These are phyloP conservation scores for Xylariaceae sp. DNA, from an alignment of 2,329 filamentous ascomycete genomes.

Conservation along the genomic window DNA sequence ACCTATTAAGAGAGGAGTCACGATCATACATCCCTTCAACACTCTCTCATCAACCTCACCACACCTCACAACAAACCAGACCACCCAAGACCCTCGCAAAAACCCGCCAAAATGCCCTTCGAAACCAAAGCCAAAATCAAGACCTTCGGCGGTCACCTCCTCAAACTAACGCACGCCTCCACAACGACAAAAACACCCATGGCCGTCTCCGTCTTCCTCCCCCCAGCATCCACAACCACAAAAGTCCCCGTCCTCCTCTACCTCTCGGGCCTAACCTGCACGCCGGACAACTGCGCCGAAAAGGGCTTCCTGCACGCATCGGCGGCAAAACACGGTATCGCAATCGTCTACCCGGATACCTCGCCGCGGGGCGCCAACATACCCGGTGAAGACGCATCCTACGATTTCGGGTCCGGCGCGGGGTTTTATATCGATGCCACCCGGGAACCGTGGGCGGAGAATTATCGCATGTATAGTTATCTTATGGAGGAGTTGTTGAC, in stretches of 20 bases:
- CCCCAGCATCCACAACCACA: no score
- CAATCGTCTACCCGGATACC: constrained; percentile 93
- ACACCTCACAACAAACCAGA: background rate
- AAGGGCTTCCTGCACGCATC: constrained; percentile 87
- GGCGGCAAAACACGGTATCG: constrained; percentile 75
- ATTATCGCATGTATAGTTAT: constrained; percentile 96
- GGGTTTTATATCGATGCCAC: constrained; percentile 94
- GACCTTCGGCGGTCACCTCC: constrained; percentile 88
- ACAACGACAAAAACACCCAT: constrained; percentile 77
- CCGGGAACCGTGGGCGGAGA: constrained; percentile 62
- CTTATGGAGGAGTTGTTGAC: constrained; percentile 81
- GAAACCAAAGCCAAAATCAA: constrained; percentile 84
- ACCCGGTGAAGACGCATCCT: constrained; percentile 77
- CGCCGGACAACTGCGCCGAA: constrained; percentile 76
- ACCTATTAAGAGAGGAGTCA: background rate
- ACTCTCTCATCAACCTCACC: no score
- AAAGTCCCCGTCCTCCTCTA: constrained; percentile 85
- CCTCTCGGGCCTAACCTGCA: constrained; percentile 91
- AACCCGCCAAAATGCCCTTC: constrained; percentile 62
- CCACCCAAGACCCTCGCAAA: background rate
- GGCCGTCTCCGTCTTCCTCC: constrained; percentile 86
- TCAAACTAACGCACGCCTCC: constrained; percentile 87
- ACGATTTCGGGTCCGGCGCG: constrained; percentile 87
- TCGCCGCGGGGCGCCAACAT: constrained; percentile 80
- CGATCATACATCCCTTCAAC: background rate